Evolutionary conservation across 1,284 basidiomycete genomes (phyloP).

Genomic region (Lignosus rhinocerotis): DNA sequence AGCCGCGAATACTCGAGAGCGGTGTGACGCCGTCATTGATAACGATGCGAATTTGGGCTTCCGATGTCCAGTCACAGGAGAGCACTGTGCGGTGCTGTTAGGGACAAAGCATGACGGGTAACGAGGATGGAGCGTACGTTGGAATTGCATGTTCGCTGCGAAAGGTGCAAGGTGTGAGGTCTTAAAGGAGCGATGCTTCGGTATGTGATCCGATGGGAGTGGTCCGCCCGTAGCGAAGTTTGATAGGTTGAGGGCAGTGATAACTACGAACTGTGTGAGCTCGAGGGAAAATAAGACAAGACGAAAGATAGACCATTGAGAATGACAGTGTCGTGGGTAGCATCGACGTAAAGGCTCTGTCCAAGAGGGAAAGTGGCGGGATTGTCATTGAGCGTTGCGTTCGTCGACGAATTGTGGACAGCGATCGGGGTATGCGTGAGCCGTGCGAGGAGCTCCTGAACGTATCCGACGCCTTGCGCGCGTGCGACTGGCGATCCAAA

Average conservation of each 20-base stretch:
- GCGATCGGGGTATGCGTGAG: slow-evolving; percentile 74
- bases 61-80: slow-evolving; percentile 51
- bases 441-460: slow-evolving; percentile 80
- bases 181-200: slow-evolving; percentile 57
- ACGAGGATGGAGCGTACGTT: slow-evolving; percentile 48
- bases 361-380: slow-evolving; percentile 77
- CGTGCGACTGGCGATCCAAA: slow-evolving; percentile 79
- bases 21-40: slow-evolving; percentile 90
- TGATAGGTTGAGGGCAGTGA: slow-evolving; percentile 76
- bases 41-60: slow-evolving; percentile 72
- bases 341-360: slow-evolving; percentile 83
- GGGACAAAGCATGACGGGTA: background rate
- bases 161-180: slow-evolving; percentile 74
- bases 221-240: slow-evolving; percentile 68
- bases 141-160: slow-evolving; percentile 76
- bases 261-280: slow-evolving; percentile 39
- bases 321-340: slow-evolving; percentile 84
- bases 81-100: slow-evolving; percentile 42
- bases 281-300: background rate
- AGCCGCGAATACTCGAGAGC: slow-evolving; percentile 72
- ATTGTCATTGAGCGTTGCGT: slow-evolving; percentile 74
- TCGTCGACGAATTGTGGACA: slow-evolving; percentile 74
- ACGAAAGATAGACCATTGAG: slow-evolving; percentile 56
- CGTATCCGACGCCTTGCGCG: slow-evolving; percentile 82
- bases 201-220: slow-evolving; percentile 73